Percentiles rank a stretch among this genome's conserved stretches.
Conservation (phyloP, 768 basidiomycete species). For the Rhodocollybia butyracea region DNA sequence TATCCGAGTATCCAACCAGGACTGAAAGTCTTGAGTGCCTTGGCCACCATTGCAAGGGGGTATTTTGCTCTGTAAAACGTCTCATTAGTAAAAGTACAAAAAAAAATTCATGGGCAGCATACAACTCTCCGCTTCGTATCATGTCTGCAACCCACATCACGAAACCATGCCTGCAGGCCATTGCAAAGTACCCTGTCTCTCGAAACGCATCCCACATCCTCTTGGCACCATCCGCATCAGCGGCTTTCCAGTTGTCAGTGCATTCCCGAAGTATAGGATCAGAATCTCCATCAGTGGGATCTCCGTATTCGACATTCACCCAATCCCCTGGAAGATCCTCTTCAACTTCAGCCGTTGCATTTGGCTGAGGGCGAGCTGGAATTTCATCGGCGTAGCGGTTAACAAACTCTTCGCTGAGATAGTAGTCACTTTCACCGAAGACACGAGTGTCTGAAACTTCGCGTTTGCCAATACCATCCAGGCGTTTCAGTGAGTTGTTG, state of each 20-base stretch:
- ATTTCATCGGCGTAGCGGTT: constrained; percentile 29
- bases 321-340: constrained; percentile 15
- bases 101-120: constrained; percentile 12
- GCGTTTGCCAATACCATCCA: constrained; percentile 1
- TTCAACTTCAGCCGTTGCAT: neutral
- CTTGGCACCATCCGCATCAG: constrained; percentile 20
- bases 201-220: constrained; percentile 32
- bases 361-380: neutral
- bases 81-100: too few species aligned
- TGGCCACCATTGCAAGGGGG: constrained; percentile 19
- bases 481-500: too few species aligned
- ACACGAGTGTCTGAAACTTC: constrained; percentile 9
- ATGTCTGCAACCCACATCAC: constrained; percentile 26
- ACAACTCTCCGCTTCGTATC: constrained; percentile 34
- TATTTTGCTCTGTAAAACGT: constrained; percentile 30
- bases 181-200: constrained; percentile 34
- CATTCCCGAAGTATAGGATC: too few species aligned
- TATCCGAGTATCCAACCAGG: constrained; percentile 15
- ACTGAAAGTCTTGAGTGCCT: constrained; percentile 19
- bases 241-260: too few species aligned
- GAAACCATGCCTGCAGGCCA: constrained; percentile 26
- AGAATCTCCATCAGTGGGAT: neutral
- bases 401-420: constrained; percentile 16
- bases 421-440: constrained; percentile 11
- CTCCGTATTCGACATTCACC: neutral